Evolutionary conservation across 1,284 basidiomycete species (phyloP).

Genomic region (Takashimella koratensis): DNA sequence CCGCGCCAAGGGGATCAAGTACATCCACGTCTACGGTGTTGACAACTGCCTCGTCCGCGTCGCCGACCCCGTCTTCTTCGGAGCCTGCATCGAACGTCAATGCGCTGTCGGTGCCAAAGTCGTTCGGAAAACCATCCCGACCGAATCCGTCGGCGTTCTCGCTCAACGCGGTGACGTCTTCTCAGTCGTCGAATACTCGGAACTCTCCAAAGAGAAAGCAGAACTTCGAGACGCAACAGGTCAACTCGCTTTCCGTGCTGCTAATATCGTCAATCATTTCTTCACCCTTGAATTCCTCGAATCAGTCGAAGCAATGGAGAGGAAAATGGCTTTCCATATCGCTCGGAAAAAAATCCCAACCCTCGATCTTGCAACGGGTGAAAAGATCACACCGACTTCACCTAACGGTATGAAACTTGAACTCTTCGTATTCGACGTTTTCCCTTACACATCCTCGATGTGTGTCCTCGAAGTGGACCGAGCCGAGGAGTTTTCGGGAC

Average conservation of each 20-base stretch:
- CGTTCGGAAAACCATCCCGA: slow-evolving; percentile 80
- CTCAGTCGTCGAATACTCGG: slow-evolving; percentile 95
- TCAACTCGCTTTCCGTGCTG: slow-evolving; percentile 85
- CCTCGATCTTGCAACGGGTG: slow-evolving; percentile 65
- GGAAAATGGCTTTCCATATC: slow-evolving; percentile 92
- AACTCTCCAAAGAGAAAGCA: slow-evolving; percentile 83
- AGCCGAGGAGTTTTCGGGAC: slow-evolving; percentile 87
- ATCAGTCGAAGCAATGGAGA: slow-evolving; percentile 75
- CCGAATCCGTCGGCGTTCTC: slow-evolving; percentile 93
- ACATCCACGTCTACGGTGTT: slow-evolving; percentile 94
- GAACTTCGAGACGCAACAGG: slow-evolving; percentile 68
- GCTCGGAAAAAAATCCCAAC: slow-evolving; percentile 96
- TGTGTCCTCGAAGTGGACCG: slow-evolving; percentile 86
- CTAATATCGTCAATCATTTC: slow-evolving; percentile 98
- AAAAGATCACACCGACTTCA: slow-evolving; percentile 68
- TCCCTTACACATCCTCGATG: slow-evolving; percentile 82
- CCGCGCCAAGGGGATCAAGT: slow-evolving; percentile 69
- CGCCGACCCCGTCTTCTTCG: slow-evolving; percentile 94
- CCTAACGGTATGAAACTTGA: slow-evolving; percentile 99
- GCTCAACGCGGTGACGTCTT: slow-evolving; percentile 76
- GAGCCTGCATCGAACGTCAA: slow-evolving; percentile 80
- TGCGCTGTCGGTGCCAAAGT: slow-evolving; percentile 94
- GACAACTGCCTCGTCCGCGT: slow-evolving; percentile 99
- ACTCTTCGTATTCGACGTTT: slow-evolving; percentile 98
- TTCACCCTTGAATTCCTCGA: slow-evolving; percentile 87